Evolutionary conservation across 1,284 basidiomycete species (phyloP).

Genomic region (Moesziomyces parantarcticus): DNA sequence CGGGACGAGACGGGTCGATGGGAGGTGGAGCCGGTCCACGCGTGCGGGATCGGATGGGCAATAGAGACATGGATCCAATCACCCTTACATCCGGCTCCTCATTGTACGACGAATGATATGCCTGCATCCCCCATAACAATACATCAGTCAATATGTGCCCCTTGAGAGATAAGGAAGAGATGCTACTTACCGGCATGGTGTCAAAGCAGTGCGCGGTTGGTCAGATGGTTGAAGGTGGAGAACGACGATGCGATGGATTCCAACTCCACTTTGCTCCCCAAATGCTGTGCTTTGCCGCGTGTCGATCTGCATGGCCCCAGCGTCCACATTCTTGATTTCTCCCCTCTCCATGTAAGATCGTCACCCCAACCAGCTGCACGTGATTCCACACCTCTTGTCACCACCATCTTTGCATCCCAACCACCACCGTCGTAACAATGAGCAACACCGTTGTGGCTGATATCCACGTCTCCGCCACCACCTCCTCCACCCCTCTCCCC

Average conservation of each 20-base stretch:
- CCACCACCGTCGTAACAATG: neutral
- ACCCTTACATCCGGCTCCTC: slow-evolving; percentile 82
- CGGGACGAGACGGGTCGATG: slow-evolving; percentile 81
- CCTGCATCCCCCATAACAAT: slow-evolving; percentile 20
- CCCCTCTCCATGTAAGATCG: neutral
- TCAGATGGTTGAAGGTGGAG: neutral
- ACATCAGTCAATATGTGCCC: neutral
- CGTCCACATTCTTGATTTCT: neutral
- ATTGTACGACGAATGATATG: slow-evolving; percentile 93
- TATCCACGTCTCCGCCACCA: slow-evolving; percentile 26
- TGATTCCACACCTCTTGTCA: neutral
- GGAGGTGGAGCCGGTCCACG: slow-evolving; percentile 85
- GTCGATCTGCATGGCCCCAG: slow-evolving; percentile 12
- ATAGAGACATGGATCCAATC: slow-evolving; percentile 88
- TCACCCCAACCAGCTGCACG: slow-evolving; percentile 1
- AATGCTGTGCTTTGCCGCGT: neutral
- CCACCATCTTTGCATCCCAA: neutral
- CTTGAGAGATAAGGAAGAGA: no score
- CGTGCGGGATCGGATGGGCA: slow-evolving; percentile 90
- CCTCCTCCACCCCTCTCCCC: slow-evolving; percentile 6
- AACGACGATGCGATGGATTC: no score
- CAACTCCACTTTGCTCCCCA: slow-evolving; percentile 8
- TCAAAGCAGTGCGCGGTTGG: neutral
- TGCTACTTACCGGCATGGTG: slow-evolving; percentile 19
- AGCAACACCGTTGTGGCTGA: slow-evolving; percentile 13